Evolutionary conservation across 2,329 filamentous ascomycete species (phyloP), one percentile per base, ranked within the genome.

Genomic region (Ophiostoma quercus): DNA sequence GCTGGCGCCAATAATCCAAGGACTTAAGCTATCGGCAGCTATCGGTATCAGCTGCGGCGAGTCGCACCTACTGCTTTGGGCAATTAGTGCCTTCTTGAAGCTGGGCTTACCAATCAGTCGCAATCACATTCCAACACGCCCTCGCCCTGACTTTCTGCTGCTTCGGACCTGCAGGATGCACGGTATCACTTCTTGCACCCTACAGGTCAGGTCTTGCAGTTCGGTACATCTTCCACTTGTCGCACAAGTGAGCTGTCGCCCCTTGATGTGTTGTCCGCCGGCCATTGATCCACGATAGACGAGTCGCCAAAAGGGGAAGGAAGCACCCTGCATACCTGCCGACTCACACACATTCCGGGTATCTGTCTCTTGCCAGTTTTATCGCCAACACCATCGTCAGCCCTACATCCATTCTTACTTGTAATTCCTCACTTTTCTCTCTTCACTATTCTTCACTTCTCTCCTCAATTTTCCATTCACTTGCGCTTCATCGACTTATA

Each of bases 241-340:
- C n/a, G 22, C 51, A 25, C 51, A 25, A 9, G 51, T 57, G 51
- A 57, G 22, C 22, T 57, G n/a, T 57, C 22, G 22, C 9, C 51
- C 47, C 51, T 57, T 57, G 51, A 57, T 57, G 51, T 57, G 51
- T 57, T 57, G 51, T 57, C 51, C 51, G 22, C 51, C 51, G 51
- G 51, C n/a, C 51, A 57, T 57, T 57, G 22, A 57, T 57, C n/a
- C 51, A 57, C 8, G 22, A 57, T 22, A 25, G 22, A 57, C 51
- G 51, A 57, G 14, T 47, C 16, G 16, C 16, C 16, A 3, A 47
- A 47, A 47, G 16, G 43, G 43, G 51, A 57, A 57, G 51, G 22
- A 57, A 29, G n/a, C 51, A 29, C n/a, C 51, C 51, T 57, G 11
- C 51, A 25, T 57, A 25, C 51, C n/a, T 57, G 22, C 51, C 51